These are phyloP conservation scores for Limonomyces culmigenus DNA, from an alignment of 1,284 basidiomycete species.

Conservation along the genomic window DNA sequence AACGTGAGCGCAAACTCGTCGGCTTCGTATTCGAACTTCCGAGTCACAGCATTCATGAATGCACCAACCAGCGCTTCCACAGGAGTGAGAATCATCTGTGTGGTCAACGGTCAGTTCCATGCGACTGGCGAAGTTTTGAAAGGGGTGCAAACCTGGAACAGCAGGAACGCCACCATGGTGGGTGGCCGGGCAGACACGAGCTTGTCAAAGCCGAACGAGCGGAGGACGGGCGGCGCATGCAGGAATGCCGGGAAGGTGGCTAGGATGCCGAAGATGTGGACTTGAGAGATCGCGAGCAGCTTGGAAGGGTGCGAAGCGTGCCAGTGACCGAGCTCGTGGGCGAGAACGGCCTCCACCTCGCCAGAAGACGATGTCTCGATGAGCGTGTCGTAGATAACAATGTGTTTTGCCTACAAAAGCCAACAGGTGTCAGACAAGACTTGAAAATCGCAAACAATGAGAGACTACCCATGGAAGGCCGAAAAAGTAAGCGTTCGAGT, in stretches of 20 bases:
- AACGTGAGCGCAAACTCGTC: constrained; percentile 69
- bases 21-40: constrained; percentile 82
- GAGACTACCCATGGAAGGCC: constrained; percentile 73
- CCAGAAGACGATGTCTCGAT: constrained; percentile 80
- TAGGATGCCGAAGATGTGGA: constrained; percentile 79
- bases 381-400: constrained; percentile 94
- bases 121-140: no score
- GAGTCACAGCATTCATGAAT: constrained; percentile 64
- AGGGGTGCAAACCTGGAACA: constrained; percentile 47
- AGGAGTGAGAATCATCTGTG: constrained; percentile 67
- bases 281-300: constrained; percentile 71
- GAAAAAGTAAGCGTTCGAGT: constrained; percentile 93
- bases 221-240: constrained; percentile 68
- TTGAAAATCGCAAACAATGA: not conserved
- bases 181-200: constrained; percentile 53
- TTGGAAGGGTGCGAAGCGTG: constrained; percentile 81
- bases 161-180: constrained; percentile 76
- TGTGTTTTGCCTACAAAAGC: constrained; percentile 65
- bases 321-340: constrained; percentile 96
- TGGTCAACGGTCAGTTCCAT: not conserved
- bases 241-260: constrained; percentile 87
- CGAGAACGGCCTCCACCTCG: constrained; percentile 80
- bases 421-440: not conserved
- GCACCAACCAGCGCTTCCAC: constrained; percentile 68
- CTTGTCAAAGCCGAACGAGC: constrained; percentile 75